A percentile compares a stretch with the other conserved stretches of the same genome.
Evolutionary conservation across 257 asterid genomes (phyloP).

Genomic region (Solanum chiquidenum): DNA sequence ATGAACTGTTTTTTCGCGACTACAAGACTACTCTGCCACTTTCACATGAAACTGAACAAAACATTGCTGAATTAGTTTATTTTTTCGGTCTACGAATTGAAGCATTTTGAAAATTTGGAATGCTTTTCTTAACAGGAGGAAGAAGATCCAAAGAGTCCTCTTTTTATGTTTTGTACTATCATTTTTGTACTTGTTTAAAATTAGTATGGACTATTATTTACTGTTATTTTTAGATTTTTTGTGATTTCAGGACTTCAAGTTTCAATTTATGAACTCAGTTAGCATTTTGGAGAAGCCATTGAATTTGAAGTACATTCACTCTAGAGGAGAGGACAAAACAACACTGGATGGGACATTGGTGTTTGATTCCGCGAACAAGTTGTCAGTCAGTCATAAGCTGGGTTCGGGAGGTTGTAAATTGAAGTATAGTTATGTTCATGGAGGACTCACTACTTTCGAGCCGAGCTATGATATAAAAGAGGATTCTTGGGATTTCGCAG

Average conservation of each 20-base stretch:
- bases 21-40: not conserved
- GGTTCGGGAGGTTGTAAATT: constrained; percentile 58
- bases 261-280: constrained; percentile 73
- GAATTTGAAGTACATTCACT: constrained; percentile 73
- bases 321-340: constrained; percentile 44
- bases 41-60: not conserved
- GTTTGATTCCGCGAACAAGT: constrained; percentile 72
- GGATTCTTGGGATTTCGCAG: constrained; percentile 72
- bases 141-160: not conserved
- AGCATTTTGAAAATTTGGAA: not conserved
- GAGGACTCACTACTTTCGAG: constrained; percentile 64
- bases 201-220: not conserved
- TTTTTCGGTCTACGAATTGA: not conserved
- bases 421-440: constrained; percentile 73
- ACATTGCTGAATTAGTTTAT: not conserved
- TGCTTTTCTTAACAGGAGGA: not conserved
- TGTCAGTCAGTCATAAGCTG: constrained; percentile 69
- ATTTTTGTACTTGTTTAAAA: not conserved
- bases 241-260: constrained; percentile 64
- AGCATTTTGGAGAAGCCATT: constrained; percentile 63
- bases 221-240: not conserved
- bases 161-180: not conserved
- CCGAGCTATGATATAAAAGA: constrained; percentile 68
- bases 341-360: constrained; percentile 63
- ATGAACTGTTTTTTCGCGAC: not conserved